Conservation (phyloP, 225 moss, liverwort and hornwort species). For the Pleurozium schreberi region DNA sequence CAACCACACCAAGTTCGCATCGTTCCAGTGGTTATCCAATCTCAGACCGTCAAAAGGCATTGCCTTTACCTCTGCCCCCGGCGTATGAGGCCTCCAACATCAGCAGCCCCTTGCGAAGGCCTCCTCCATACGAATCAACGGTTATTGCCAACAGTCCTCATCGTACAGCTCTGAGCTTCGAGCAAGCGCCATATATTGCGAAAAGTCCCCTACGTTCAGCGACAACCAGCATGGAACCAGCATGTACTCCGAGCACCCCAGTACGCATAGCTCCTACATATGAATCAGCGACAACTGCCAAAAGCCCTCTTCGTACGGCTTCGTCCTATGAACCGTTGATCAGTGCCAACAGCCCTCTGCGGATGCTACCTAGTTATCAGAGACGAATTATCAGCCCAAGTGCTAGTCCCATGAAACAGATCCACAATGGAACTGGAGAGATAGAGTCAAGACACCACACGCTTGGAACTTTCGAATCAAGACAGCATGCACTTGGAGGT, state of each 20-base stretch:
- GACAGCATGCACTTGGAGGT: constrained; percentile 1
- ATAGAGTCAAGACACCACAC: constrained; percentile 3
- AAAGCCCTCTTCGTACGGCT: constrained; percentile 16
- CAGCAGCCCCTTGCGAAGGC: constrained; percentile 18
- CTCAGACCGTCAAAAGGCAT: constrained; percentile 16
- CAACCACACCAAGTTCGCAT: constrained; percentile 2
- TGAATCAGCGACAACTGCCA: constrained; percentile 5
- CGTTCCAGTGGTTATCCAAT: neutral
- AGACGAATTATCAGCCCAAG: constrained; percentile 24
- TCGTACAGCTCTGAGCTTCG: constrained; percentile 9
- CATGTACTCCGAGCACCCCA: constrained; percentile 15
- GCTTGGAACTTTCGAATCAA: constrained; percentile 9
- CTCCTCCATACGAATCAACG: constrained; percentile 6
- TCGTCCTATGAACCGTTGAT: constrained; percentile 33
- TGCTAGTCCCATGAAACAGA: constrained; percentile 36
- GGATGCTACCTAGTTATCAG: constrained; percentile 52
- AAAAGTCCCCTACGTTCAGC: constrained; percentile 21
- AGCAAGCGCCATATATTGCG: neutral
- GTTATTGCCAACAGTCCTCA: constrained; percentile 2
- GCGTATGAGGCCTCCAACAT: constrained; percentile 6
- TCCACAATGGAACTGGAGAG: neutral
- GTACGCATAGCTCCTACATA: constrained; percentile 11
- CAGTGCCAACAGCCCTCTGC: constrained; percentile 42
- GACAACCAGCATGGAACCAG: constrained; percentile 3
- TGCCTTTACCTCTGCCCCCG: constrained; percentile 27